These are phyloP conservation scores for Coniochaeta hoffmannii DNA, from an alignment of 2,329 filamentous ascomycete species.

Conservation along the genomic window DNA sequence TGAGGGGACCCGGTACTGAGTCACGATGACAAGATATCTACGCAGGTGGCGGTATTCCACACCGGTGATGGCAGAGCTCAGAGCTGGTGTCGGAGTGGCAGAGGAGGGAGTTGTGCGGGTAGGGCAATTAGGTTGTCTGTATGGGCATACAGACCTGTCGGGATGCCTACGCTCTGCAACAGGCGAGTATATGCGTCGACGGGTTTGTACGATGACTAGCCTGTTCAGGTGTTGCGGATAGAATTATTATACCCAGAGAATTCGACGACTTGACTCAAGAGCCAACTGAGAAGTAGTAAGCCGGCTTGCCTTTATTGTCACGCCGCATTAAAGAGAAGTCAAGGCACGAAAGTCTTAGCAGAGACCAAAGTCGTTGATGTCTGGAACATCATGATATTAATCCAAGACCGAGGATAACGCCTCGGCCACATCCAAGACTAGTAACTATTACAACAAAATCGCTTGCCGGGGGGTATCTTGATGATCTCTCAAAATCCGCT, in stretches of 20 bases:
- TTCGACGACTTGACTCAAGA: slow-evolving; percentile 2
- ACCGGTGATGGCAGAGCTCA: too few relatives aligned
- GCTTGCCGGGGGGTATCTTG: slow-evolving; percentile 31
- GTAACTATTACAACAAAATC: slow-evolving; percentile 1
- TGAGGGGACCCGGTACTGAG: too few relatives aligned
- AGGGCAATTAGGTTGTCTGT: not conserved
- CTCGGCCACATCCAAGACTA: not conserved
- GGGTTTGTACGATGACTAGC: not conserved
- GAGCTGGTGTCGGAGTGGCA: slow-evolving; percentile 1
- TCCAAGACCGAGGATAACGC: not conserved
- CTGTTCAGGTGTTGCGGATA: not conserved
- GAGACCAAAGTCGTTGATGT: not conserved
- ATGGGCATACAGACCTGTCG: not conserved
- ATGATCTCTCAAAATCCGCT: slow-evolving; percentile 10
- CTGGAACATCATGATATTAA: slow-evolving; percentile 2
- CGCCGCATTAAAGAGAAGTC: too few relatives aligned
- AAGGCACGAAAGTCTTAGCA: not conserved
- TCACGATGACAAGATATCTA: too few relatives aligned
- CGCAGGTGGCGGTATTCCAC: too few relatives aligned
- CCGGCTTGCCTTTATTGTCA: too few relatives aligned
- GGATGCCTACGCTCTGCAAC: not conserved
- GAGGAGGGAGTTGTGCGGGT: not conserved
- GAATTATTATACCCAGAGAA: slow-evolving; percentile 28
- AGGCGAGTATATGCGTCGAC: not conserved
- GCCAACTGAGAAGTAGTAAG: too few relatives aligned